Evolutionary conservation across 139 green algal species (phyloP), one percentile per base, ranked within the genome.

Genomic region (Yamagishiella unicocca): DNA sequence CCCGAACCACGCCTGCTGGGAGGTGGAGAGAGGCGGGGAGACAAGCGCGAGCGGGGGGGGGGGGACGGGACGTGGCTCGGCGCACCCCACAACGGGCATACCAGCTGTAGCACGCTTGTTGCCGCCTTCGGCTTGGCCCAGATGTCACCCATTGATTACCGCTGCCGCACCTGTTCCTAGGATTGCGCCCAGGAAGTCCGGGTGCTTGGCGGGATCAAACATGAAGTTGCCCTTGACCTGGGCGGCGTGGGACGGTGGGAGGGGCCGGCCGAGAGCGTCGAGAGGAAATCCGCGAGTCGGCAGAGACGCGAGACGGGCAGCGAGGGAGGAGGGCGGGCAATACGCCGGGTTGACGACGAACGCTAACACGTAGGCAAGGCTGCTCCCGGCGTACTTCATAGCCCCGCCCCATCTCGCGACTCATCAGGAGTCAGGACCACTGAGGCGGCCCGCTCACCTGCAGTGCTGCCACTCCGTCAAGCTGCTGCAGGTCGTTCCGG

Each of bases 151-250:
- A 58, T 58, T 17, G 50, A 17, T 12, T 58, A 58, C 50, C 45
- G n/a, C 53, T 2, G 8, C 42, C 83, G 22, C 24, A 77, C 96
- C 96, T 21, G 95, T 97, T 29, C 94, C 95, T 42, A 97, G 80
- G 29, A 93, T 90, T 0, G 96, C 93, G 0, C 96, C 96, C 24
- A 98, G 78, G 45, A 98, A 97, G 91, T 98, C 96, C 22, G 90
- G 89, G 78, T 98, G 96, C 17, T 84, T 94, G 45, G 94, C 94
- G 0, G 94, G 81, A 27, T 98, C 96, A 83, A 97, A 91, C 79
- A 92, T 79, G 53, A 92, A 92, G 80, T 92, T 92, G 62, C 95
- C 95, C 22, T 90, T 89, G 35, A 95, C 91, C 38, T 91, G 72
- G 35, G 66, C 7, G 61, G 21, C n/a, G n/a, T n/a, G 78, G 62